Evolutionary conservation across 345 rosid genomes (phyloP).

Genomic region (Excoecaria cochinchinensis): DNA sequence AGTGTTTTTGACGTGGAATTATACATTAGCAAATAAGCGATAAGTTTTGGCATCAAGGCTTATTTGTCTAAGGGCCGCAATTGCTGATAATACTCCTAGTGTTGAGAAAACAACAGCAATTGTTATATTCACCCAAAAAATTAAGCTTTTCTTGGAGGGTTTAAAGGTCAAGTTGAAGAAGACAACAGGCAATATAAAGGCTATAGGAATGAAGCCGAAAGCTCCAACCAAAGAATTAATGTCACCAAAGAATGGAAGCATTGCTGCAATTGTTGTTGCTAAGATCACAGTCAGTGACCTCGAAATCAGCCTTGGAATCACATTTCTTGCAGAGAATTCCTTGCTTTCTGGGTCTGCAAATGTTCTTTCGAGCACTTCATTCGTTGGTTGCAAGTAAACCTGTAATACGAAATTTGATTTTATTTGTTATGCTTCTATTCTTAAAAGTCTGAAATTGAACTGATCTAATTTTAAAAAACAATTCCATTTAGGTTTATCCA

Average conservation of each 20-base stretch:
- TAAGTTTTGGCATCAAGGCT: conserved; percentile 59
- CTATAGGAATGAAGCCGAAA: conserved; percentile 85
- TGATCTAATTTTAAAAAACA: too few relatives aligned
- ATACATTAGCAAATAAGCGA: conserved; percentile 64
- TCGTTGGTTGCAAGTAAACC: conserved; percentile 90
- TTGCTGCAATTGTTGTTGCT: conserved; percentile 60
- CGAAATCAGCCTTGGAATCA: conserved; percentile 49
- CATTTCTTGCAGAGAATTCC: conserved; percentile 64
- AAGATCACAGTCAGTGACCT: conserved; percentile 58
- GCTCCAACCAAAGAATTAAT: conserved; percentile 65
- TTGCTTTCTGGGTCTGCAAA: conserved; percentile 50
- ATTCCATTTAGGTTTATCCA: too few relatives aligned
- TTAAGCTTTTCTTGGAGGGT: conserved; percentile 53
- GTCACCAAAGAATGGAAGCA: conserved; percentile 90
- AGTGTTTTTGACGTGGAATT: conserved; percentile 7
- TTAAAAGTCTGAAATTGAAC: too few relatives aligned
- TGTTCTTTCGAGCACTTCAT: conserved; percentile 58
- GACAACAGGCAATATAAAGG: conserved; percentile 68
- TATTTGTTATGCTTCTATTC: too few relatives aligned
- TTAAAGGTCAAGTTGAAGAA: conserved; percentile 78
- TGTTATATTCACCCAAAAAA: conserved; percentile 64
- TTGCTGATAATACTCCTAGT: conserved; percentile 52
- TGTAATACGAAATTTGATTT: conserved; percentile 26
- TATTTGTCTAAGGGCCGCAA: conserved; percentile 78
- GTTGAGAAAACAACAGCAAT: conserved; percentile 58